These are phyloP conservation scores for Septoria linicola DNA, from an alignment of 2,329 filamentous ascomycete species.

Conservation along the genomic window DNA sequence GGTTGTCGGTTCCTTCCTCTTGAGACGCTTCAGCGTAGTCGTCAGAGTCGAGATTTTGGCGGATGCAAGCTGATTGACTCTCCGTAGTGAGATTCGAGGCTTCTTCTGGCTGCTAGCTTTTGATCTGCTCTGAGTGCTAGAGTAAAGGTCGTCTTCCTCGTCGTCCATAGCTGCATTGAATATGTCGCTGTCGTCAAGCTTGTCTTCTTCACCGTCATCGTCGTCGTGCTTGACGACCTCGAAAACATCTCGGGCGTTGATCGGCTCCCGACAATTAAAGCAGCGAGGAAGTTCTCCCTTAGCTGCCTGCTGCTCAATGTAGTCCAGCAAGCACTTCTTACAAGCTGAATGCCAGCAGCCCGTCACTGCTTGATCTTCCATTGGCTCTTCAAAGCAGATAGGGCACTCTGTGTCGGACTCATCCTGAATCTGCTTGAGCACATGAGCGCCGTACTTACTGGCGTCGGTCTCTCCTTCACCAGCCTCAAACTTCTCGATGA, in stretches of 20 bases:
- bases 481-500: constrained; percentile 78
- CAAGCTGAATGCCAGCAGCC: constrained; percentile 98
- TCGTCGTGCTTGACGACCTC: constrained; percentile 80
- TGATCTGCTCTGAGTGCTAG: constrained; percentile 36
- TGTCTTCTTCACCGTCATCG: constrained; percentile 46
- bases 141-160: constrained; percentile 40
- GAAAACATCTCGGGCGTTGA: constrained; percentile 83
- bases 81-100: constrained; percentile 57
- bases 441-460: constrained; percentile 79
- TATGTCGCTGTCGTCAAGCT: constrained; percentile 19
- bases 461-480: constrained; percentile 58
- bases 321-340: constrained; percentile 86
- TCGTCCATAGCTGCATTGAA: constrained; percentile 25
- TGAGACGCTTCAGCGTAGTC: constrained; percentile 67
- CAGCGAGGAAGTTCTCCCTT: constrained; percentile 75
- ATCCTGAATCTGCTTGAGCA: constrained; percentile 84
- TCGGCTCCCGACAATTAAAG: constrained; percentile 82
- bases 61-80: constrained; percentile 68
- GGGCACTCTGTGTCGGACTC: constrained; percentile 89
- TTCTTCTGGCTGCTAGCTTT: constrained; percentile 12
- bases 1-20: constrained; percentile 63
- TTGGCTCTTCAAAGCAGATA: constrained; percentile 91
- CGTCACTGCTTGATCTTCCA: constrained; percentile 91
- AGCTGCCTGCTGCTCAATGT: constrained; percentile 81
- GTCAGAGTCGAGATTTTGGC: constrained; percentile 85